phyloP scores from a whole-genome alignment of 2,329 filamentous ascomycete species.

The Diaporthe helianthi region DNA sequence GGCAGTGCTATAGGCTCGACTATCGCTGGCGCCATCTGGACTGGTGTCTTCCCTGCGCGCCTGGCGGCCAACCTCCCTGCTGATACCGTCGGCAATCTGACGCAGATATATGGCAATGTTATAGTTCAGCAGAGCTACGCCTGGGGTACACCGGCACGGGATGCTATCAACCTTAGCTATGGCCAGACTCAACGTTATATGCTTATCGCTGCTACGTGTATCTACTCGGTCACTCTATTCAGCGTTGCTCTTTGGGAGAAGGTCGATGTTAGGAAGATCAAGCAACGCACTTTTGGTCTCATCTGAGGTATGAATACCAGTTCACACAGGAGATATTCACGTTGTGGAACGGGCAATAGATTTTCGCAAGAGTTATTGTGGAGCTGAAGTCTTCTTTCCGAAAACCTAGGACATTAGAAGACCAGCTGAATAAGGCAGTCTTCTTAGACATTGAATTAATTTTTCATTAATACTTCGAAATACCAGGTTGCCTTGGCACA shows the following conservation, averaged over 20 bases:
- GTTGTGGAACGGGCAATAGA: no score
- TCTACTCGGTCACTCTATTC: slow-evolving; percentile 1
- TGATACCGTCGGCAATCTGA: not conserved
- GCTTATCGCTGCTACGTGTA: slow-evolving; percentile 4
- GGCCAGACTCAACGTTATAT: slow-evolving; percentile 10
- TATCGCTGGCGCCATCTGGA: slow-evolving; percentile 71
- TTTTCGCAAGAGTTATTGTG: not conserved
- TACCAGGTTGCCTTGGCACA: no score
- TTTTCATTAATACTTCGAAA: no score
- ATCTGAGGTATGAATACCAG: not conserved
- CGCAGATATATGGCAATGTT: not conserved
- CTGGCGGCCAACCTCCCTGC: slow-evolving; percentile 7
- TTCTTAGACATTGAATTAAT: no score
- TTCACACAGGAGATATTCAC: not conserved
- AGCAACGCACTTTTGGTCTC: slow-evolving; percentile 10
- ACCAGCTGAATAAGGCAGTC: no score
- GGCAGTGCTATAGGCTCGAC: slow-evolving; percentile 66
- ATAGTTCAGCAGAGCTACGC: not conserved
- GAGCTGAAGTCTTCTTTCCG: no score
- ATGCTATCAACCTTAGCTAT: slow-evolving; percentile 5
- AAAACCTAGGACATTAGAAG: not conserved
- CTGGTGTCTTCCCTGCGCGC: slow-evolving; percentile 47
- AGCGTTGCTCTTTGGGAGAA: slow-evolving; percentile 10
- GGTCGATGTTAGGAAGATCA: slow-evolving; percentile 6
- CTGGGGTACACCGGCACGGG: not conserved